Conservation (phyloP, 1,284 basidiomycete species). For the Meripilus lineatus region DNA sequence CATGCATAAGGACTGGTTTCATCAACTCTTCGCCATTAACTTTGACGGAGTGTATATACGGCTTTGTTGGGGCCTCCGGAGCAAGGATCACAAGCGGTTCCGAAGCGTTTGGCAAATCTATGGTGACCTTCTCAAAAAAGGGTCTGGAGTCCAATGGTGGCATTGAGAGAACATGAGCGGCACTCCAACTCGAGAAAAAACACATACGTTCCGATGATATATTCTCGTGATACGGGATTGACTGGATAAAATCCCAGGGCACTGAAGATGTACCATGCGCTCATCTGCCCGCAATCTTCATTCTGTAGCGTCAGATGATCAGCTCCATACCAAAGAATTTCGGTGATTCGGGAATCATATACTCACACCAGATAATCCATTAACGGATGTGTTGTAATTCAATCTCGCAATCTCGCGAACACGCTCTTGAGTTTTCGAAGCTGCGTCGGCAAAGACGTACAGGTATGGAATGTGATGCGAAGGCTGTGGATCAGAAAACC, state of each 20-base stretch:
- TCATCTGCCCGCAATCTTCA: constrained; percentile 89
- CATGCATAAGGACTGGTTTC: constrained; percentile 50
- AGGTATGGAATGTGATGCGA: constrained; percentile 84
- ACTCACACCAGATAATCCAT: constrained; percentile 64
- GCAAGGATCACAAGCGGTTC: constrained; percentile 47
- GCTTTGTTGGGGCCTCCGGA: constrained; percentile 45
- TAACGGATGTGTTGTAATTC: constrained; percentile 66
- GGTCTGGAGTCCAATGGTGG: constrained; percentile 35
- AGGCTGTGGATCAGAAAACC: constrained; percentile 46
- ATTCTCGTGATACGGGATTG: constrained; percentile 70
- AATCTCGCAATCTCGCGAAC: constrained; percentile 58
- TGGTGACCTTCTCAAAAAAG: constrained; percentile 61
- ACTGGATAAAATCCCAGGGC: constrained; percentile 86
- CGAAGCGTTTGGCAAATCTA: constrained; percentile 44
- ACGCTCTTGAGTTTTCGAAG: constrained; percentile 66
- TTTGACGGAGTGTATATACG: constrained; percentile 53
- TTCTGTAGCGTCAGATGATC: constrained; percentile 41
- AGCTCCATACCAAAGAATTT: background rate
- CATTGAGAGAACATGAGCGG: background rate
- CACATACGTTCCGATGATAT: constrained; percentile 64
- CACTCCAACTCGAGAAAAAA: constrained; percentile 14
- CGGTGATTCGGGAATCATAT: background rate
- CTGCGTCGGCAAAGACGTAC: constrained; percentile 66
- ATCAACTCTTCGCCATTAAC: constrained; percentile 44
- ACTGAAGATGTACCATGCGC: constrained; percentile 82